A percentile compares a stretch with the other conserved stretches of the same genome.
phyloP scores from a whole-genome alignment of 176 grass and related monocot genomes.

The maize (Zea mays) region Zm-B73-REFERENCE-NAM-5.0 NC_050105.1:10668501-10669000 shows the following conservation, averaged over 20 bases:
- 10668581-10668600: not conserved
- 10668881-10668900: not conserved
- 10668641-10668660: not conserved
- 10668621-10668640: not conserved
- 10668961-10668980: not conserved
- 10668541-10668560: not conserved
- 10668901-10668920: not conserved
- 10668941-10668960: not conserved
- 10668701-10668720: not conserved
- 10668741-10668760: constrained; percentile 6
- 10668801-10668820: not conserved
- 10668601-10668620: not conserved
- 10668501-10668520: not conserved
- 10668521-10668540: constrained; percentile 18
- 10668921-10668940: not conserved
- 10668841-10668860: not conserved
- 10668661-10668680: constrained; percentile 10
- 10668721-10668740: constrained; percentile 10
- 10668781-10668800: not conserved
- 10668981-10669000: not conserved
- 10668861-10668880: not conserved
- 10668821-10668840: not conserved
- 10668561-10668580: not conserved
- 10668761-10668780: constrained; percentile 16
- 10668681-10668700: constrained; percentile 18